Evolutionary conservation across 2,329 filamentous ascomycete genomes (phyloP), one percentile per base, ranked within the genome.

Genomic region (Laburnicola sp.): DNA sequence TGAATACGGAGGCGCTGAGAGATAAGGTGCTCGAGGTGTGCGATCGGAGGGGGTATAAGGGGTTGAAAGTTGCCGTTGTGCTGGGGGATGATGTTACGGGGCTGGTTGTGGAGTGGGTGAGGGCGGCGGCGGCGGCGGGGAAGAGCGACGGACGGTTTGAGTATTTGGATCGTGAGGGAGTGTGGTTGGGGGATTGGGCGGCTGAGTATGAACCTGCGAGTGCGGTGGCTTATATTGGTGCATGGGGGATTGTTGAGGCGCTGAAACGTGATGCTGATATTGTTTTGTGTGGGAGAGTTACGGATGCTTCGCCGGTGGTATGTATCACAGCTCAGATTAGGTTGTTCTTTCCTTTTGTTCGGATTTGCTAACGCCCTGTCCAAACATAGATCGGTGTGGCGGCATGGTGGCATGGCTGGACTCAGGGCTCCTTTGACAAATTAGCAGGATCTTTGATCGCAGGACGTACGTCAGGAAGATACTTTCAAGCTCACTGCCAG

Each of bases 391-490:
- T 83, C 53, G 80, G 76, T 0, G 11, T 23, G 16, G 79, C 79
- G 0, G 75, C 75, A 44, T 83, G 74, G 71, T 82, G 79, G 74
- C 75, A 82, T 45, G 64, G 71, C 6, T 83, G 80, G 81, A 52
- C 54, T 0, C 70, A 75, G 10, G 71, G 68, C 0, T 71, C 76
- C 27, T 78, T 74, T 10, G 74, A 82, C 49, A 55, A 68, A 22
- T 65, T 83, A 2, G 80, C 80, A 0, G 77, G 77, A 0, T 68
- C 78, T 0, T 60, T 82, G 0, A 59, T 82, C 2, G 78, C 78
- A 0, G 80, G 77, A 1, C 79, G 16, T 16, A 16, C 16, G 16
- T 16, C 16, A 16, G 16, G 16, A 16, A 16, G 16, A 16, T 16
- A 16, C 16, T 16, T 16, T 16, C 16, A 16, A 16, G 16, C 16